Evolutionary conservation across 164 flowering plant genomes (phyloP).

Genomic region (Macadamia integrifolia): DNA sequence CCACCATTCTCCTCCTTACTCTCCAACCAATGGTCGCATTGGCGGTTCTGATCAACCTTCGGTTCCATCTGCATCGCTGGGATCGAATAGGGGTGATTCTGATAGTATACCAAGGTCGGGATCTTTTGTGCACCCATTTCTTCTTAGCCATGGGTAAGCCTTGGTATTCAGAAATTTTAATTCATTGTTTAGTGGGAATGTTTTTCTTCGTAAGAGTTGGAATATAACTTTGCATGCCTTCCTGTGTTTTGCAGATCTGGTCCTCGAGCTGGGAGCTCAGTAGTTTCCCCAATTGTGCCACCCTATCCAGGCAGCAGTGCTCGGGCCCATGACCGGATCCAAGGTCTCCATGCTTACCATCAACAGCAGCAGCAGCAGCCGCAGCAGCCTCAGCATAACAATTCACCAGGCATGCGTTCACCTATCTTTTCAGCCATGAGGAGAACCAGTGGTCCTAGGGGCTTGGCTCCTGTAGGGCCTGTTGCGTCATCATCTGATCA

Average conservation of each 20-base stretch:
- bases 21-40: conserved; percentile 34
- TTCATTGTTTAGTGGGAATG: neutral
- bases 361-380: conserved; percentile 50
- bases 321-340: conserved; percentile 60
- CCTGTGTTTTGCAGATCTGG: conserved; percentile 29
- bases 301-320: conserved; percentile 72
- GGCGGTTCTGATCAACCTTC: conserved; percentile 43
- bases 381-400: conserved; percentile 36
- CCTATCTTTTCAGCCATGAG: conserved; percentile 34
- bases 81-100: conserved; percentile 47
- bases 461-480: conserved; percentile 36
- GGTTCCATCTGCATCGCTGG: conserved; percentile 29
- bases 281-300: conserved; percentile 53
- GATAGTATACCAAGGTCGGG: conserved; percentile 50
- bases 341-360: conserved; percentile 66
- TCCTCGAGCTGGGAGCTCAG: conserved; percentile 55
- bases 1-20: conserved; percentile 15
- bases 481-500: conserved; percentile 54
- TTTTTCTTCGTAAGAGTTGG: neutral
- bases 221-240: neutral
- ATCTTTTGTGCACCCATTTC: conserved; percentile 48
- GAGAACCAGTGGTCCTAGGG: conserved; percentile 48
- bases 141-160: conserved; percentile 58
- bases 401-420: conserved; percentile 34
- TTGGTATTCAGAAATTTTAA: neutral